phyloP scores from a whole-genome alignment of 345 rosid genomes.

The Eucalyptus curtisii region DNA sequence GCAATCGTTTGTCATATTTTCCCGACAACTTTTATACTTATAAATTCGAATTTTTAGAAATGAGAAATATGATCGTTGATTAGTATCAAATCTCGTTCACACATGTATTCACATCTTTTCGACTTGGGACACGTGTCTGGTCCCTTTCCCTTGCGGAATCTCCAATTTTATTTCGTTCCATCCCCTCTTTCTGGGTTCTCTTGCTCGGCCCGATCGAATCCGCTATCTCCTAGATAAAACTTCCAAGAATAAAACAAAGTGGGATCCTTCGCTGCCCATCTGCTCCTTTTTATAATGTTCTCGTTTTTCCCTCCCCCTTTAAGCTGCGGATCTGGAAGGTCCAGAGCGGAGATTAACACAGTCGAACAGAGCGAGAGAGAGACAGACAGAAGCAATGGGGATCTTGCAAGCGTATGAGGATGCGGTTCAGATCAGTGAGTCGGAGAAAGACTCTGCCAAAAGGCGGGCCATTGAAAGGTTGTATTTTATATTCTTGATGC shows the following conservation, averaged over 20 bases:
- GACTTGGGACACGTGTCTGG: too few species aligned
- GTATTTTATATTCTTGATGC: neutral
- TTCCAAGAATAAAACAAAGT: neutral
- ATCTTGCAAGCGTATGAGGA: slow-evolving; percentile 24
- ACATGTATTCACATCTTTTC: too few species aligned
- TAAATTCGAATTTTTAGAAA: too few species aligned
- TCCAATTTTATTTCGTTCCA: neutral
- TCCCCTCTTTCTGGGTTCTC: neutral
- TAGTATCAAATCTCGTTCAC: too few species aligned
- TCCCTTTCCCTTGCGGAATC: too few species aligned
- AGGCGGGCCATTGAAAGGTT: neutral
- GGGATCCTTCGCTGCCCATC: neutral
- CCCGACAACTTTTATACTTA: too few species aligned
- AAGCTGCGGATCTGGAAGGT: too few species aligned
- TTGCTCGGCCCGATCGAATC: neutral
- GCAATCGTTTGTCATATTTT: too few species aligned
- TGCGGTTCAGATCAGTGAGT: slow-evolving; percentile 30
- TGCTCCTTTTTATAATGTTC: neutral
- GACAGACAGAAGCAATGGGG: slow-evolving; percentile 26
- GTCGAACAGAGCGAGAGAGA: neutral
- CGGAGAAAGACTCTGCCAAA: slow-evolving; percentile 10
- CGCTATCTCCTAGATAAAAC: neutral
- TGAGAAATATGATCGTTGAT: neutral
- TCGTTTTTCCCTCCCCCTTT: neutral
- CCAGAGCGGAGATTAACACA: neutral